Evolutionary conservation across 345 rosid genomes (phyloP), one percentile per base, ranked within the genome.

Genomic region (Boechera retrofracta): DNA sequence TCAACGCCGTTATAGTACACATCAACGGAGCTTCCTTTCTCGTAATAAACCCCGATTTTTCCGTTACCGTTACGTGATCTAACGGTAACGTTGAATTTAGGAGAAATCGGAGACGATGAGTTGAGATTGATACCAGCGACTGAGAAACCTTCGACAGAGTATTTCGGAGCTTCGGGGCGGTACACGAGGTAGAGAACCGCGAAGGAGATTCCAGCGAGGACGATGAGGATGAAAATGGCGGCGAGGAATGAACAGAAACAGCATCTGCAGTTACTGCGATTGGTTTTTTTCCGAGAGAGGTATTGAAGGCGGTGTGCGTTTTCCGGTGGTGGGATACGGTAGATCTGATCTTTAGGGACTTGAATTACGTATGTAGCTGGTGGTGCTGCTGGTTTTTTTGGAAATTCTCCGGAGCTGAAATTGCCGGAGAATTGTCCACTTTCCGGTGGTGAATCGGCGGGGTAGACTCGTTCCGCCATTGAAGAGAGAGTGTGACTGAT

Each of bases 281-380:
- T 63, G 15, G 63, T 7, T 42, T 83, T 81, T 2, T 83, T 79
- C 48, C 80, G 74, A 4, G 99, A 80, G 82, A 91, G 90, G n/a
- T 73, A 71, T 6, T 84, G 81, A 52, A 64, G 75, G 26, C 89
- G 97, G 21, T 78, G 82, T 11, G 92, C 89, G 78, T 90, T 90
- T 68, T 85, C 95, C 31, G 92, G 96, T 1, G 99, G 98, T 0
- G 99, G 98, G 5, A 95, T 82, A n/a, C 93, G 89, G 84, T 89
- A 88, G 86, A 95, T 67, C 72, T 88, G 95, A 75, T 92, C 94
- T 64, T 95, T 95, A 3, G 97, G 99, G 73, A 95, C 78, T 53
- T 86, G 92, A 78, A 90, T 80, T 36, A 95, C 94, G 89, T 92
- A 91, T 2, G 97, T 92, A 5, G 84, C 84, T 2, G 89, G 84